Base-by-base conservation (phyloP, 345 rosid genomes). In the Populus deltoides region DNA sequence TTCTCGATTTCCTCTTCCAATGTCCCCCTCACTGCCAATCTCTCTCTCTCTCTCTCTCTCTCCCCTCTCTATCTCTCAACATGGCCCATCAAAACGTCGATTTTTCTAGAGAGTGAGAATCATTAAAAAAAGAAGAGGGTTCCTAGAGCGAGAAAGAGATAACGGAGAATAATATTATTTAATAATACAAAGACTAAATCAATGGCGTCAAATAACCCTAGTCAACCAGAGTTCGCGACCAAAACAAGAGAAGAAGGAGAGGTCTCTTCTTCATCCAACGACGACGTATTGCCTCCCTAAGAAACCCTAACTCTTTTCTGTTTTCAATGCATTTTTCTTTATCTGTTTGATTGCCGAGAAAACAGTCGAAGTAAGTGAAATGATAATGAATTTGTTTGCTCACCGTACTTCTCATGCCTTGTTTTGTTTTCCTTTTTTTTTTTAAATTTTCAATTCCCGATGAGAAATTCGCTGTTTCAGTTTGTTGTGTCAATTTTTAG, bases 191-290 rank as follows among this genome's bases (percentile, higher is more conserved):
- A 59, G 65, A 59, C 65, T 55, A 53, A 53, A 20, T 53, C 59
- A 53, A 53, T 53, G 59, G 59, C 59, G 59, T 53, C 59, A 53
- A 20, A 53, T 53, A 53, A 7, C 59, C 59, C 59, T 53, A 53
- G 59, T 7, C 59, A 53, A 20, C 59, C 59, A 53, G 59, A 53
- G 59, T 8, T 49, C 73, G 38, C 41, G 49, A 24, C 68, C 70
- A 68, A 65, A 38, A 16, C 75, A 43, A 87, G 87, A 82, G 98
- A 92, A 88, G 98, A 92, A 87, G 98, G 97, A 86, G 96, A 94
- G 82, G 90, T 94, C 79, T 88, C 95, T 68, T 80, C 89, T 73
- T 90, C 97, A 3, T 27, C 70, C 5, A 69, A 74, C 12, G 88
- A 81, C 74, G 93, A 85, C 65, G 93, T 86, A 87, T 61, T 63